Conservation (phyloP, 306 rosid genomes). For the Dalbergia cultrata region DNA sequence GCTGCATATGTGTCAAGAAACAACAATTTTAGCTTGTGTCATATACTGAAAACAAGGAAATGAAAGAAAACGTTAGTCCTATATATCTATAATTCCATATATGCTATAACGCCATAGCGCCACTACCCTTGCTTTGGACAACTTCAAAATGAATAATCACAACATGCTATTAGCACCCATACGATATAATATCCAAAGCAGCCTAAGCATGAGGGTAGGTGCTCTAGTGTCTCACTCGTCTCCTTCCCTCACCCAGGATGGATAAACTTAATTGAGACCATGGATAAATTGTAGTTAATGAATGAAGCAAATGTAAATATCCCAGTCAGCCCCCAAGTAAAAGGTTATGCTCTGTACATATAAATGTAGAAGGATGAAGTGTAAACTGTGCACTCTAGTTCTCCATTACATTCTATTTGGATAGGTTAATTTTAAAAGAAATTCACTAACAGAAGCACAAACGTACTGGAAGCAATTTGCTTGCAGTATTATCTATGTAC, state of each 20-base stretch:
- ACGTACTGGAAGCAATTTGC: too few species aligned
- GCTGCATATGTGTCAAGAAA: slow-evolving; percentile 59
- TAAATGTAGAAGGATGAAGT: background rate
- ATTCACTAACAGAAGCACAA: too few species aligned
- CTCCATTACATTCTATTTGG: background rate
- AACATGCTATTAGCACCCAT: background rate
- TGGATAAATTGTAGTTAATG: background rate
- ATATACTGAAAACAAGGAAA: slow-evolving; percentile 3
- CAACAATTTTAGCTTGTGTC: slow-evolving; percentile 32
- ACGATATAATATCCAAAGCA: slow-evolving; percentile 14
- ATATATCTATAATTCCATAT: too few species aligned
- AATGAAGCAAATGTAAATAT: background rate
- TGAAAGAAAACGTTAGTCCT: background rate
- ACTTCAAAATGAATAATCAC: background rate
- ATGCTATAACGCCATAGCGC: background rate
- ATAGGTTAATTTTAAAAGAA: too few species aligned
- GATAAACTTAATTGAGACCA: background rate
- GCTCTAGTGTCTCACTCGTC: background rate
- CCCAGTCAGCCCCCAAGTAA: too few species aligned
- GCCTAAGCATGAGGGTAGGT: background rate
- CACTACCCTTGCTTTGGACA: background rate
- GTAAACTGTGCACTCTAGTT: background rate
- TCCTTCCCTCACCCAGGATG: too few species aligned
- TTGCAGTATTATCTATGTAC: too few species aligned
- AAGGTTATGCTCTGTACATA: background rate